A percentile compares a stretch with the other conserved stretches of the same genome.
phyloP scores from a whole-genome alignment of 2,329 filamentous ascomycete genomes.

The Metarhizium sp. region DNA sequence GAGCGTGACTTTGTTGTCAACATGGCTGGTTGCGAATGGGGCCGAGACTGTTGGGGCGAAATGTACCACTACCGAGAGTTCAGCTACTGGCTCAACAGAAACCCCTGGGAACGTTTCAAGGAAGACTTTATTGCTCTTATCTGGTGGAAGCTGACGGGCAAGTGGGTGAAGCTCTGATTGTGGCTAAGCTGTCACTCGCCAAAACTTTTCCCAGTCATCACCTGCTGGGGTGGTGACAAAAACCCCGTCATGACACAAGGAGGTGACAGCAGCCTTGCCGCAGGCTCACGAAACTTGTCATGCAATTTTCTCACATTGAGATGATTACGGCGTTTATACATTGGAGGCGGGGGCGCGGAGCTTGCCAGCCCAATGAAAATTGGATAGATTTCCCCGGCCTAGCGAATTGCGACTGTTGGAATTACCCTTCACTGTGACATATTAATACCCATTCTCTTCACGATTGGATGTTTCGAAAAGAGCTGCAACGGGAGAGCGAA shows the following conservation, averaged over 20 bases:
- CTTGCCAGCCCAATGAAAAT: not conserved
- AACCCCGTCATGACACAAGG: no score
- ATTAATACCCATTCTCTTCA: not conserved
- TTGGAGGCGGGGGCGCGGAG: not conserved
- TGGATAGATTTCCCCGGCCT: not conserved
- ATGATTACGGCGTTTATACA: not conserved
- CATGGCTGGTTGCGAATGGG: conserved; percentile 97
- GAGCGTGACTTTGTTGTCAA: conserved; percentile 93
- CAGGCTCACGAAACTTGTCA: no score
- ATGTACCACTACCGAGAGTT: conserved; percentile 93
- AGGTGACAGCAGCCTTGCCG: no score
- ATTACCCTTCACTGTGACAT: not conserved
- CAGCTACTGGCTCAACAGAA: conserved; percentile 82
- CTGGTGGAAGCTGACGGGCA: conserved; percentile 55
- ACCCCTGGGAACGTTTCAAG: conserved; percentile 68
- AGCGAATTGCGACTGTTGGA: not conserved
- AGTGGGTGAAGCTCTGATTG: conserved; percentile 44
- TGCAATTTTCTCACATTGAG: not conserved
- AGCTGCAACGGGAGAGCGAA: not conserved
- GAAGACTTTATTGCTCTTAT: conserved; percentile 52
- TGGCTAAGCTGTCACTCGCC: not conserved
- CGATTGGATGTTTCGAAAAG: not conserved
- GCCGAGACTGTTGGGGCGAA: conserved; percentile 93
- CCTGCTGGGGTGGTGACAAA: no score
- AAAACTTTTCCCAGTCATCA: not conserved